A percentile compares a stretch with the other conserved stretches of the same genome.
Conservation (phyloP, 768 basidiomycete species). For the Daedalea quercina region DNA sequence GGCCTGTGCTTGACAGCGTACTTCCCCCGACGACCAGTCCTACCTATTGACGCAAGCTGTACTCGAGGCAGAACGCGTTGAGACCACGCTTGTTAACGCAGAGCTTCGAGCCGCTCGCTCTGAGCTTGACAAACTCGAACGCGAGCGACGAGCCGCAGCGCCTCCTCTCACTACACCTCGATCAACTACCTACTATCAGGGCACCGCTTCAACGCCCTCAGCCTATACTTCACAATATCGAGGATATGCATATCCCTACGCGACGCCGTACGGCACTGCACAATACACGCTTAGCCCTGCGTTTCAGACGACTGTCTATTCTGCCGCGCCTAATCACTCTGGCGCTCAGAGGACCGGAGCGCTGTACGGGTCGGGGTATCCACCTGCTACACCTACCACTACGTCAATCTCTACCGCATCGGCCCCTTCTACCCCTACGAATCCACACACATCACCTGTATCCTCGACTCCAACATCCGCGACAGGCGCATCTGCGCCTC, state of each 20-base stretch:
- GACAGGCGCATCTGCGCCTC: slow-evolving; percentile 2
- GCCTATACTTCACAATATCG: slow-evolving; percentile 21
- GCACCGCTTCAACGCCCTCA: slow-evolving; percentile 22
- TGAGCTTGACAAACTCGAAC: slow-evolving; percentile 62
- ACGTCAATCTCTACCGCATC: slow-evolving; percentile 31
- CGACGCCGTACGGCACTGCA: slow-evolving; percentile 17
- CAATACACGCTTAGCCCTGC: slow-evolving; percentile 19
- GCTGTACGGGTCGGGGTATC: background rate
- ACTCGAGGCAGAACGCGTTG: slow-evolving; percentile 60
- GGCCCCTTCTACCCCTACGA: slow-evolving; percentile 15
- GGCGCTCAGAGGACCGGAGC: background rate
- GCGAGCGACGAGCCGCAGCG: slow-evolving; percentile 52
- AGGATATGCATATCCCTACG: slow-evolving; percentile 21
- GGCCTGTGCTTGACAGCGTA: slow-evolving; percentile 34
- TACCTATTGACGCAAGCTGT: slow-evolving; percentile 57
- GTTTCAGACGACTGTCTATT: slow-evolving; percentile 3
- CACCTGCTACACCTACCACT: slow-evolving; percentile 16
- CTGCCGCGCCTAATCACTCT: background rate
- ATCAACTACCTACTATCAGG: slow-evolving; percentile 10
- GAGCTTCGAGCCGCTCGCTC: slow-evolving; percentile 57
- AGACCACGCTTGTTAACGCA: slow-evolving; percentile 46
- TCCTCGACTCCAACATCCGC: slow-evolving; percentile 2
- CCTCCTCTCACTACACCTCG: slow-evolving; percentile 12
- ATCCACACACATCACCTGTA: slow-evolving; percentile 1
- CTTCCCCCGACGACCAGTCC: slow-evolving; percentile 55